Evolutionary conservation across 176 grass and related monocot species (phyloP), one percentile per base, ranked within the genome.

Genomic region (Saccharum officinarum): DNA sequence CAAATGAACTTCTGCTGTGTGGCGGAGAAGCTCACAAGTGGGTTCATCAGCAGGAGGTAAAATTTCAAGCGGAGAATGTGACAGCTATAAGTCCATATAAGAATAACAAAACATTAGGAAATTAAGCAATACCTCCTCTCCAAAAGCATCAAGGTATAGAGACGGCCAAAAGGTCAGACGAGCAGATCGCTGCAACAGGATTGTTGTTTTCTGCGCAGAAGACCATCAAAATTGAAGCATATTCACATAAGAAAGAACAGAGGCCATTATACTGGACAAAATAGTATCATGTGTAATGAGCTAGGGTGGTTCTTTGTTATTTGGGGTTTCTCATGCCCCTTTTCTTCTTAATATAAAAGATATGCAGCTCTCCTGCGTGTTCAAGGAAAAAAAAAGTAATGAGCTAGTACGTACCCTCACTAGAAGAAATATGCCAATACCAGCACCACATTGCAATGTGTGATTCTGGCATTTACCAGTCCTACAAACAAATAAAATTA

Each of bases 371-470:
- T 62, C 59, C 59, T 26, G n/a, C 1, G 4, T 26, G 59, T 62
- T 61, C n/a, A 1, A 25, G 10, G 1, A 2, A 26, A 12, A 26
- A 26, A 26, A 26, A 75, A 60, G n/a, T 20, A 49, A 81, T 64
- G 28, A 85, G 70, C 52, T 80, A 73, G 75, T 64, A 82, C 88
- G 62, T 97, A 99, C 97, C 94, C 97, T 88, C 77, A 99, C 93
- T 82, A 99, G 87, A 86, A 99, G 90, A 80, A 99, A 99, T 84
- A 99, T 91, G 80, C 94, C 92, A 45, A 99, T 79, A 76, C 97
- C 92, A 83, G 97, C 94, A 81, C 97, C 94, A 83, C 97, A 99
- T 67, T 87, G 88, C 22, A 78, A 38, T 8, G 94, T 92, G 83
- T 99, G 97, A 84, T 87, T 92, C 65, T 89, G 85, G 82, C 97